Evolutionary conservation across 345 rosid species (phyloP).

Genomic region (Populus nigra): DNA sequence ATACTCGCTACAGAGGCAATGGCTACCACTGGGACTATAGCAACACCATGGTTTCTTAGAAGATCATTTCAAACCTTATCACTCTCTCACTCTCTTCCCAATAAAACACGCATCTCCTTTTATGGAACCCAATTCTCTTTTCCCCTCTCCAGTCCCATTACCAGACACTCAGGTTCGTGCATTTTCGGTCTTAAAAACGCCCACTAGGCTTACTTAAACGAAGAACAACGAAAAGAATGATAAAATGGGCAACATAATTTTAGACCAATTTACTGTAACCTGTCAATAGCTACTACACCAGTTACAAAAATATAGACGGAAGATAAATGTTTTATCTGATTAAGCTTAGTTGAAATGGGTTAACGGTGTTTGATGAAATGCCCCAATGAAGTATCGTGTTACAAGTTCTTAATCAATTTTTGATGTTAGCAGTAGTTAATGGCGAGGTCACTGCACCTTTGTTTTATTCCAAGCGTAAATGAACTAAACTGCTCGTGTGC

Average conservation of each 20-base stretch:
- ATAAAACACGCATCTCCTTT: constrained; percentile 22
- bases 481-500: neutral
- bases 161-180: constrained; percentile 44
- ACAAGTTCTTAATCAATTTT: neutral
- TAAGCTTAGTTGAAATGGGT: neutral
- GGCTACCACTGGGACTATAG: constrained; percentile 40
- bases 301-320: too few relatives aligned
- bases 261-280: too few relatives aligned
- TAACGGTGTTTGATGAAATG: constrained; percentile 14
- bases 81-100: constrained; percentile 28
- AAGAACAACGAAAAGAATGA: too few relatives aligned
- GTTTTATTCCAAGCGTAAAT: neutral
- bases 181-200: too few relatives aligned
- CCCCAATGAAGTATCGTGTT: neutral
- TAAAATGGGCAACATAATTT: too few relatives aligned
- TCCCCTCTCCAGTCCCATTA: constrained; percentile 18
- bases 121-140: constrained; percentile 15
- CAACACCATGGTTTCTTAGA: constrained; percentile 41
- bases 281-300: too few relatives aligned
- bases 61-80: constrained; percentile 43
- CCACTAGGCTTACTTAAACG: too few relatives aligned
- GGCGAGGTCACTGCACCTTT: neutral
- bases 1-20: constrained; percentile 17
- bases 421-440: neutral
- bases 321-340: neutral